These are phyloP conservation scores for Eremochloa ophiuroides DNA, from an alignment of 176 grass and related monocot genomes.

Conservation along the genomic window DNA sequence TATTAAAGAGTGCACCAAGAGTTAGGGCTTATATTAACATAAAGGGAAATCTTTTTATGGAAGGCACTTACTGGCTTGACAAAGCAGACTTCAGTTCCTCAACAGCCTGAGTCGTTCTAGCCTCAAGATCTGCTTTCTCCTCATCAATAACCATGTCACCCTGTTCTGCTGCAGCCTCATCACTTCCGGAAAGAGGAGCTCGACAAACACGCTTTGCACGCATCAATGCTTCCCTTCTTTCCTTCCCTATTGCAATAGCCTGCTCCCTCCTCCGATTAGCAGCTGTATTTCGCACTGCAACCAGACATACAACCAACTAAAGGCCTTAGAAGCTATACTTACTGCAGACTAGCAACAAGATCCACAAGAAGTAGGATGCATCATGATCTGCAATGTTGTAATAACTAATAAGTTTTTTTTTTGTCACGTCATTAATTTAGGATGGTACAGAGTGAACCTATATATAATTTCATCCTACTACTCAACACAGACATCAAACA, in stretches of 20 bases:
- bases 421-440: neutral
- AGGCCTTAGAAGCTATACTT: neutral
- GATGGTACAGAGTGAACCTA: neutral
- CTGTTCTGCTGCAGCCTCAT: conserved; percentile 52
- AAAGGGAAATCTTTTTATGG: neutral
- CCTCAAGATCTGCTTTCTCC: conserved; percentile 54
- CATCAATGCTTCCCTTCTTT: conserved; percentile 95
- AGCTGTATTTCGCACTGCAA: conserved; percentile 57
- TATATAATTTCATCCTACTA: neutral
- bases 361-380: neutral
- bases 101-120: conserved; percentile 67
- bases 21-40: neutral
- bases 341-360: neutral
- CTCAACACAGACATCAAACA: neutral
- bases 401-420: neutral
- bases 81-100: conserved; percentile 69
- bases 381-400: neutral
- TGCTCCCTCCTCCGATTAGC: conserved; percentile 68
- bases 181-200: conserved; percentile 49
- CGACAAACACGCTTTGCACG: conserved; percentile 87
- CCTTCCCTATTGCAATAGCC: conserved; percentile 77
- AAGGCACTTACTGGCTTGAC: conserved; percentile 57
- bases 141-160: conserved; percentile 84
- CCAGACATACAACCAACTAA: conserved; percentile 32
- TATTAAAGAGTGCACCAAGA: neutral